Percentiles rank a stretch among this genome's conserved stretches.
These are phyloP conservation scores for Peltaster fructicola DNA, from an alignment of 2,329 filamentous ascomycete species.

Conservation along the genomic window DNA sequence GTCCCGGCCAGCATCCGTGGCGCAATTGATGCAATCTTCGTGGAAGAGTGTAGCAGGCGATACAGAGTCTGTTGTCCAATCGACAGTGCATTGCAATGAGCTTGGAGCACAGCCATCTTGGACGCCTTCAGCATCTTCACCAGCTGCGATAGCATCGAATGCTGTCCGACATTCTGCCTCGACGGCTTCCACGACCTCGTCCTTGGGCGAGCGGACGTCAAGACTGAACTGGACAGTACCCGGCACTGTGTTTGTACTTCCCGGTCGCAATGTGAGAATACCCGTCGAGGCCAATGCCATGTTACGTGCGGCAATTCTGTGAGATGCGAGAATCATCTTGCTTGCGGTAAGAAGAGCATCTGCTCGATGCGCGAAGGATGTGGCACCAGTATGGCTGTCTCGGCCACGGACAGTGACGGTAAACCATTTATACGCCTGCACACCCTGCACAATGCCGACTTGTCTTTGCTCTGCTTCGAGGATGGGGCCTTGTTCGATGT, in stretches of 20 bases:
- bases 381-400: conserved; percentile 61
- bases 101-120: conserved; percentile 26
- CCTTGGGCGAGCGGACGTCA: conserved; percentile 45
- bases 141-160: conserved; percentile 42
- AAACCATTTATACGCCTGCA: conserved; percentile 61
- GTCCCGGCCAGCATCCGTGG: conserved; percentile 40
- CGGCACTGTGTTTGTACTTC: conserved; percentile 58
- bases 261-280: conserved; percentile 47
- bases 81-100: conserved; percentile 28
- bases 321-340: conserved; percentile 48
- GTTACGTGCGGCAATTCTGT: conserved; percentile 42
- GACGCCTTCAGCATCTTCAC: conserved; percentile 33
- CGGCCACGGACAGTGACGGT: conserved; percentile 47
- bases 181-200: conserved; percentile 38
- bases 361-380: conserved; percentile 45
- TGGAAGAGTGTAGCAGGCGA: conserved; percentile 48
- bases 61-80: conserved; percentile 44
- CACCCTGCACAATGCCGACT: conserved; percentile 53
- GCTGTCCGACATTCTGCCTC: conserved; percentile 38
- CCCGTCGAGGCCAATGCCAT: conserved; percentile 51
- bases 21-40: conserved; percentile 46
- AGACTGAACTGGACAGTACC: conserved; percentile 49
- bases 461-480: conserved; percentile 46
- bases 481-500: conserved; percentile 70
- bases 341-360: conserved; percentile 52